A percentile compares a stretch with the other conserved stretches of the same genome.
Conservation (phyloP, 495 filamentous ascomycete genomes). For the Aspergillus diversus region DNA sequence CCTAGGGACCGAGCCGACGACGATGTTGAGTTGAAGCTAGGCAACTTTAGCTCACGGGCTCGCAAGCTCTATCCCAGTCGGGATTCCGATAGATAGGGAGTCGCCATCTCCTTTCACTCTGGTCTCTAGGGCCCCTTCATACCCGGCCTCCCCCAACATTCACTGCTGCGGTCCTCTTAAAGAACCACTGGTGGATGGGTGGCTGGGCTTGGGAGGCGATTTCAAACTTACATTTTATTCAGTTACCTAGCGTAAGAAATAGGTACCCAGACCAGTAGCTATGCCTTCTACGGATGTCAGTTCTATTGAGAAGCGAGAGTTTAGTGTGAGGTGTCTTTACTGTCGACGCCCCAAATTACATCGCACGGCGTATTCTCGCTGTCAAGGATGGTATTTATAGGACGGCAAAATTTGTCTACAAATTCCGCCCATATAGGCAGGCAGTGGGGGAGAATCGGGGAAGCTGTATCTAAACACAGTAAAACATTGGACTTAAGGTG, state of each 20-base stretch:
- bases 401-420: neutral
- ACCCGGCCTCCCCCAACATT: neutral
- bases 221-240: neutral
- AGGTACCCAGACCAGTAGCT: neutral
- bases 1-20: neutral
- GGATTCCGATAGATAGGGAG: neutral
- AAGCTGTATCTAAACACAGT: neutral
- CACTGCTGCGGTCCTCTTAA: neutral
- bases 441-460: too few species aligned
- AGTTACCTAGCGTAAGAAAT: neutral
- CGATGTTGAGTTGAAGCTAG: neutral
- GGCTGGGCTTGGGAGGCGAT: neutral
- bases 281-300: neutral
- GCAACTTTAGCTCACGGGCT: neutral
- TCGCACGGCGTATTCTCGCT: neutral
- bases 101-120: neutral
- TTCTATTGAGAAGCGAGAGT: neutral
- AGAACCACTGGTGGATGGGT: neutral
- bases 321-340: neutral
- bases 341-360: neutral
- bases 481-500: too few species aligned
- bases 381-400: neutral
- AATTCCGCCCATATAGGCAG: neutral
- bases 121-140: neutral
- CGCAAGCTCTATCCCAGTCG: neutral